phyloP scores from a whole-genome alignment of 495 filamentous ascomycete species.

The Cercophora newfieldiana region DNA sequence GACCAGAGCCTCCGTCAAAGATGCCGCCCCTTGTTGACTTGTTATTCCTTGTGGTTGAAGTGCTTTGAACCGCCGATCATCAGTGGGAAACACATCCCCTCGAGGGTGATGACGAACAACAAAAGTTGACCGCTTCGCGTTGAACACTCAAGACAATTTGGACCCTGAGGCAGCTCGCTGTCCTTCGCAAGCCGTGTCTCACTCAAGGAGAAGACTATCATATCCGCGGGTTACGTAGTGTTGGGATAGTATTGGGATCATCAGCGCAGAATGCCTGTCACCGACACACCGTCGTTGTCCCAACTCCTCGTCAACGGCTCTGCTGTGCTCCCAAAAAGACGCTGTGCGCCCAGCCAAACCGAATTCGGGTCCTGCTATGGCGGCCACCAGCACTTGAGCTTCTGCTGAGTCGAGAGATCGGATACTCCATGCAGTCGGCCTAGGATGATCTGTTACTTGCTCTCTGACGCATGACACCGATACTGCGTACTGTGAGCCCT shows the following conservation, averaged over 20 bases:
- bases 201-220: neutral
- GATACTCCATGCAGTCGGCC: neutral
- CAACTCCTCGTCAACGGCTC: conserved; percentile 1
- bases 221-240: neutral
- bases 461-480: neutral
- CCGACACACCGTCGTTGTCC: neutral
- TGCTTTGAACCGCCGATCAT: too few relatives aligned
- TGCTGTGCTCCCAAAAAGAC: conserved; percentile 11
- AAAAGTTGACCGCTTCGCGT: too few relatives aligned
- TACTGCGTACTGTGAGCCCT: neutral
- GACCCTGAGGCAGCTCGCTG: neutral
- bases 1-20: neutral
- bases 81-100: neutral
- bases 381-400: neutral
- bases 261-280: neutral
- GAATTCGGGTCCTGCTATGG: neutral
- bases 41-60: too few relatives aligned
- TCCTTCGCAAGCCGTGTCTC: too few relatives aligned
- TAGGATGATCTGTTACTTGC: neutral
- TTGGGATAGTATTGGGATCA: conserved; percentile 4
- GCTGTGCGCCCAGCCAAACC: conserved; percentile 5
- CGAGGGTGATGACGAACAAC: neutral
- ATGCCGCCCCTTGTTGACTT: too few relatives aligned
- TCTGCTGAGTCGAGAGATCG: conserved; percentile 1
- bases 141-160: neutral